A percentile compares a stretch with the other conserved stretches of the same genome.
Evolutionary conservation across 108 stramenopile species (phyloP).

Genomic region (Cyclotella atomus): DNA sequence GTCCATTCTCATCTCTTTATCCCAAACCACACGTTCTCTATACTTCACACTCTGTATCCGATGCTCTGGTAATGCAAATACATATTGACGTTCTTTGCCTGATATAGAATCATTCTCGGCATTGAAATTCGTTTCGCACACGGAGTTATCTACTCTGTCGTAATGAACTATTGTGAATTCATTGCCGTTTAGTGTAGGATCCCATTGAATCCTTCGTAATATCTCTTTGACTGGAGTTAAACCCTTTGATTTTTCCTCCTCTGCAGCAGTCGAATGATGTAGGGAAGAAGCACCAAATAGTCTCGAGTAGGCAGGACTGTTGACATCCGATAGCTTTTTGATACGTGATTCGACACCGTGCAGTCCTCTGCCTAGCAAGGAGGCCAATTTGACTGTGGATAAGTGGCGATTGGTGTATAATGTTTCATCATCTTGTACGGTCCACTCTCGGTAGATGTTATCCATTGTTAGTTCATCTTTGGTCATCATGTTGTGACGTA

Average conservation of each 20-base stretch:
- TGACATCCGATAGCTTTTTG: conserved; percentile 67
- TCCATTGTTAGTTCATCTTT: conserved; percentile 56
- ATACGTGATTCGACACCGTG: conserved; percentile 76
- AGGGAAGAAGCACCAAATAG: conserved; percentile 53
- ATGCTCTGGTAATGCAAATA: conserved; percentile 88
- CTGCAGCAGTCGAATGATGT: background rate
- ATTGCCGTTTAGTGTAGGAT: conserved; percentile 37
- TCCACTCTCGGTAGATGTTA: conserved; percentile 81
- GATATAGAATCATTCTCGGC: conserved; percentile 71
- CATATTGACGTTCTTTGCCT: conserved; percentile 60
- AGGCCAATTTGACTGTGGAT: conserved; percentile 60
- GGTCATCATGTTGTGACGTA: background rate
- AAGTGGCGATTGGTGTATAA: conserved; percentile 64
- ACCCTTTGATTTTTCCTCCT: conserved; percentile 34
- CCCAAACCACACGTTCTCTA: conserved; percentile 83
- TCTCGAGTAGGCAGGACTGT: conserved; percentile 73
- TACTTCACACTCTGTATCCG: conserved; percentile 79
- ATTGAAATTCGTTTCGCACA: conserved; percentile 72
- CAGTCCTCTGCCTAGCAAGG: conserved; percentile 81
- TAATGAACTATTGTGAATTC: conserved; percentile 78
- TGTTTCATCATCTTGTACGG: conserved; percentile 76
- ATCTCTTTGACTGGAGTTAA: conserved; percentile 79
- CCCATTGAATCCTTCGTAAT: conserved; percentile 81
- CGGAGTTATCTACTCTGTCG: conserved; percentile 65
- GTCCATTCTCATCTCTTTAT: conserved; percentile 66